Evolutionary conservation across 192 early-diverging fungal genomes (phyloP), one percentile per base, ranked within the genome.

Genomic region (Umbelopsis sp.): DNA sequence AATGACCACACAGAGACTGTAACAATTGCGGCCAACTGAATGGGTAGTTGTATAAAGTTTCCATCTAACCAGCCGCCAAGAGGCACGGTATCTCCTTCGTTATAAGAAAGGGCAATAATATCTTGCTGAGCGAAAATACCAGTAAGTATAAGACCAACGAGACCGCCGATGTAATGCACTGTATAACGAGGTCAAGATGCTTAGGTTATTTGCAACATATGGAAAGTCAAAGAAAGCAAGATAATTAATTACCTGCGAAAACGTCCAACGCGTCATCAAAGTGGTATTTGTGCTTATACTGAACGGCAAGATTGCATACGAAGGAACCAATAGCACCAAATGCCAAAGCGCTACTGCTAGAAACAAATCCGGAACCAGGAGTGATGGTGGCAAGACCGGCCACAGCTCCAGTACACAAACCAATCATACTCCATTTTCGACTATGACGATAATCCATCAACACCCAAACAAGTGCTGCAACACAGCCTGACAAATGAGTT

Each of bases 331-430:
- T 70, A 21, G 84, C 58, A 30, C 95, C 95, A 84, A 95, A 90
- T 58, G 90, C 88, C 45, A 95, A 72, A 3, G 92, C 83, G 22
- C 89, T 88, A 71, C 88, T 88, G 11, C 90, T 87, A 35, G 80
- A 83, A 23, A 95, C 91, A 68, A 83, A 91, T 50, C 94, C 93
- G 23, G 91, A 84, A 5, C 88, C 94, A 0, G 95, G 95, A 21
- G 95, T 97, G 71, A 97, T 90, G 53, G 88, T 92, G 2, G 94
- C 95, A 71, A 97, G 85, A 18, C 92, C 95, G 8, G 92, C 92
- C 12, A 97, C 91, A 10, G 92, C 94, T 47, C 95, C 95, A 8
- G 90, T 90, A 78, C 95, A 97, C 75, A 93, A 91, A 21, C 92
- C 94, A 55, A 97, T 88, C 67, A 88, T 87, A 8, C 90, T 91